These are phyloP conservation scores for Fraxinus sp. DNA, from an alignment of 305 asterid species.

Conservation along the genomic window DNA sequence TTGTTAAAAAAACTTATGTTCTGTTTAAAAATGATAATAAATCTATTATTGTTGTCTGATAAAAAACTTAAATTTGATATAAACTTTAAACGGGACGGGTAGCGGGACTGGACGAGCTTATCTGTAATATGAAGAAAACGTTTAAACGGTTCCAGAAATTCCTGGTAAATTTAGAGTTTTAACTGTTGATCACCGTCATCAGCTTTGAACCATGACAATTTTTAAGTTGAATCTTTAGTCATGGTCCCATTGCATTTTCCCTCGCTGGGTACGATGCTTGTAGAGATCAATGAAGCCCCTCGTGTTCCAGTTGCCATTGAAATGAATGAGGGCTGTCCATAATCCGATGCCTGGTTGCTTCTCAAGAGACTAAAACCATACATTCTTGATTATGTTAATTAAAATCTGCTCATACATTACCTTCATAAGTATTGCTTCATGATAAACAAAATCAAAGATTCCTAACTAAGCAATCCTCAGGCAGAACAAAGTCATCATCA, in stretches of 20 bases:
- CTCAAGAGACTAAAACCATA: slow-evolving; percentile 47
- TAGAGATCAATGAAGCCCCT: slow-evolving; percentile 49
- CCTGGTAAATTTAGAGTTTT: slow-evolving; percentile 76
- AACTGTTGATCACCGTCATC: background rate
- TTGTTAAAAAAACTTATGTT: too few species aligned
- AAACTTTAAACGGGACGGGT: too few species aligned
- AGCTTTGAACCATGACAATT: background rate
- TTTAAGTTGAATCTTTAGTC: background rate
- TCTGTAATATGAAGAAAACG: slow-evolving; percentile 46
- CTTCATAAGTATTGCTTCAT: background rate
- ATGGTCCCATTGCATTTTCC: background rate
- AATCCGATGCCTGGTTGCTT: slow-evolving; percentile 70
- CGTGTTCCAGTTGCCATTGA: slow-evolving; percentile 61
- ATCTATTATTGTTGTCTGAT: too few species aligned
- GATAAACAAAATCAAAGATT: background rate
- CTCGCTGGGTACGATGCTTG: slow-evolving; percentile 66
- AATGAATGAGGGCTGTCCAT: slow-evolving; percentile 70
- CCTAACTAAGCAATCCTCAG: background rate
- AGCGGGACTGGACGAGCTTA: slow-evolving; percentile 15
- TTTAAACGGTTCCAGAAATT: slow-evolving; percentile 61
- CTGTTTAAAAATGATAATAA: too few species aligned
- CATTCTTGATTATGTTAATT: background rate
- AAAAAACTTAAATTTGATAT: too few species aligned
- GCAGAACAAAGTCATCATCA: background rate
- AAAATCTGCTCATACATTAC: background rate